A percentile compares a stretch with the other conserved stretches of the same genome.
Evolutionary conservation across 306 rosid species (phyloP).

Genomic region (Acacia acuminata): DNA sequence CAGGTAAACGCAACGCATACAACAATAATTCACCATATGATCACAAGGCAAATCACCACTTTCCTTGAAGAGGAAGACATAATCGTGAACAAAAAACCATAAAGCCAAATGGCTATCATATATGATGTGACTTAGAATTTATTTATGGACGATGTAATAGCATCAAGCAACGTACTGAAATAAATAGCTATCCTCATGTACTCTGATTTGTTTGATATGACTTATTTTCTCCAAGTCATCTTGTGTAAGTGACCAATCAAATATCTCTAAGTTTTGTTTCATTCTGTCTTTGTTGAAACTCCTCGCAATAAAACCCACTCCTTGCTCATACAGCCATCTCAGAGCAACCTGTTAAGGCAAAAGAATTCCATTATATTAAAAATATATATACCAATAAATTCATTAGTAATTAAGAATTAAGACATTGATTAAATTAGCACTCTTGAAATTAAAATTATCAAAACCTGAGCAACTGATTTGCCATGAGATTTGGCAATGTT

Average conservation of each 20-base stretch:
- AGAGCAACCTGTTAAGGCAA: neutral
- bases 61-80: too few species aligned
- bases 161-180: too few species aligned
- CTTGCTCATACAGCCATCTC: neutral
- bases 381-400: too few species aligned
- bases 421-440: too few species aligned
- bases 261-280: neutral
- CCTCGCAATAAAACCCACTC: neutral
- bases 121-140: too few species aligned
- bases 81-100: too few species aligned
- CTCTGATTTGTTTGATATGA: neutral
- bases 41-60: too few species aligned
- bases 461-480: constrained; percentile 42
- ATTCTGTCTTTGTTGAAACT: neutral
- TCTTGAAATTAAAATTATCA: neutral
- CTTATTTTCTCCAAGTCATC: neutral
- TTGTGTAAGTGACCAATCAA: neutral
- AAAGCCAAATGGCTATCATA: too few species aligned
- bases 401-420: too few species aligned
- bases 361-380: neutral
- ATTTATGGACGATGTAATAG: neutral
- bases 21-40: too few species aligned
- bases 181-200: neutral
- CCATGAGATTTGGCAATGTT: neutral
- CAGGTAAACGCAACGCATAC: too few species aligned